These are phyloP conservation scores for Zizania palustris DNA, from an alignment of 202 grass and related monocot species.

Conservation along the genomic window DNA sequence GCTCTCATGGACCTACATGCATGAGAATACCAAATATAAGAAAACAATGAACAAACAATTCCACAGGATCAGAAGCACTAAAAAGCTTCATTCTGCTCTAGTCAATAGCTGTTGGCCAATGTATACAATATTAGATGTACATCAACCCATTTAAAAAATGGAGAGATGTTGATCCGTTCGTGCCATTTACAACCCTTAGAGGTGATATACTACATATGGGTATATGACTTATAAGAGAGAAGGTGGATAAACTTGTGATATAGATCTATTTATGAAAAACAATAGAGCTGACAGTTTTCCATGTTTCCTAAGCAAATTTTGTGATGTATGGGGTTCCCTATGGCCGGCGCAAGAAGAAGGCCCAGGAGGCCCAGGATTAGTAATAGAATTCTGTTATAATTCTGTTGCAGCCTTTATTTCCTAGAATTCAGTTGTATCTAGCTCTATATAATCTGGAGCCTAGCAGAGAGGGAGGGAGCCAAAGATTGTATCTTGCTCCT, in stretches of 20 bases:
- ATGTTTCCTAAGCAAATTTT: conserved; percentile 6
- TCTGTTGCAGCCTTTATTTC: no score
- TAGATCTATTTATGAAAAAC: conserved; percentile 1
- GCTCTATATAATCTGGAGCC: no score
- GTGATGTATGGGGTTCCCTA: no score
- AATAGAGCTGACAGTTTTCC: conserved; percentile 13
- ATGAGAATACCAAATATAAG: conserved; percentile 33
- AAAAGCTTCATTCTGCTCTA: not conserved
- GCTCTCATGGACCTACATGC: conserved; percentile 90
- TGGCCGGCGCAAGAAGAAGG: no score
- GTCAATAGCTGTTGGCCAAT: conserved; percentile 12
- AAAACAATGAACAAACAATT: conserved; percentile 10
- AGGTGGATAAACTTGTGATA: conserved; percentile 13
- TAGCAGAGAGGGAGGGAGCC: no score
- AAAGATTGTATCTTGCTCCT: no score
- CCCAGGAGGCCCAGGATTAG: no score
- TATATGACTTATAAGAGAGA: not conserved
- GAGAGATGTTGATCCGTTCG: not conserved
- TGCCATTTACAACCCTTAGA: not conserved
- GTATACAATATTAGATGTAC: conserved; percentile 8
- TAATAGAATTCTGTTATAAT: no score
- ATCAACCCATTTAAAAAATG: not conserved
- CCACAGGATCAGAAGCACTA: not conserved
- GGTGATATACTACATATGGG: not conserved
- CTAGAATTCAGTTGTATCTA: no score